These are phyloP conservation scores for Metschnikowia noctiluminum DNA, from an alignment of 805 yeast species.

Conservation along the genomic window DNA sequence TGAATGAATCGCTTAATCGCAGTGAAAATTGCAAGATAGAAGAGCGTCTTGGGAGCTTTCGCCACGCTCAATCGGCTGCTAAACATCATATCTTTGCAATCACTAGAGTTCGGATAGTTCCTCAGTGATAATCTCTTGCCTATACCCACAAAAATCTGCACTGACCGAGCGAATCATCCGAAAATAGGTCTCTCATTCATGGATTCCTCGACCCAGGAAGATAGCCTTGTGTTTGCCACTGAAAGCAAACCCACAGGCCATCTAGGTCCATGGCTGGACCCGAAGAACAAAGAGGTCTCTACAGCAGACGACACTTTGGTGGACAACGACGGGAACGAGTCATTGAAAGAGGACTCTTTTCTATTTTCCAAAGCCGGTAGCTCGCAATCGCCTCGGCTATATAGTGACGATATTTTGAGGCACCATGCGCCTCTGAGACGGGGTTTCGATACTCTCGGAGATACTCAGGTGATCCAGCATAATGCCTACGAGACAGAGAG, in stretches of 20 bases:
- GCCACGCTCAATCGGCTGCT: too few relatives aligned
- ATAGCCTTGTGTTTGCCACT: conserved; percentile 32
- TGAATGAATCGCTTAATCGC: too few relatives aligned
- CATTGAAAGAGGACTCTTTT: conserved; percentile 8
- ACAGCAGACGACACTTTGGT: conserved; percentile 7
- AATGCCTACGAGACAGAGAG: not conserved
- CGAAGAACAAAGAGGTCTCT: not conserved
- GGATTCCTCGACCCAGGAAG: conserved; percentile 18
- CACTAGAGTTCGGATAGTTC: too few relatives aligned
- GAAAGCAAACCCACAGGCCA: conserved; percentile 4
- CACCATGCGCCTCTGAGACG: not conserved
- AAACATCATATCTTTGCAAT: too few relatives aligned
- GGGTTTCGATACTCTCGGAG: conserved; percentile 9
- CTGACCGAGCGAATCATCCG: not conserved
- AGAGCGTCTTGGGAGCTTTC: too few relatives aligned
- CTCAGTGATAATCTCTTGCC: too few relatives aligned
- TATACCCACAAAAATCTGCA: not conserved
- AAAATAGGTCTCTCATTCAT: not conserved
- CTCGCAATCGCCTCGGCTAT: not conserved
- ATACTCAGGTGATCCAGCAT: conserved; percentile 6
- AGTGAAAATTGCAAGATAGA: too few relatives aligned
- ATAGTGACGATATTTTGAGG: not conserved
- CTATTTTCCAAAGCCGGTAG: conserved; percentile 3
- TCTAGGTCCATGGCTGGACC: conserved; percentile 10
- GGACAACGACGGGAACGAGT: conserved; percentile 7